Base-by-base conservation (phyloP, 176 grass and related monocot species). In the Triticum urartu region DNA sequence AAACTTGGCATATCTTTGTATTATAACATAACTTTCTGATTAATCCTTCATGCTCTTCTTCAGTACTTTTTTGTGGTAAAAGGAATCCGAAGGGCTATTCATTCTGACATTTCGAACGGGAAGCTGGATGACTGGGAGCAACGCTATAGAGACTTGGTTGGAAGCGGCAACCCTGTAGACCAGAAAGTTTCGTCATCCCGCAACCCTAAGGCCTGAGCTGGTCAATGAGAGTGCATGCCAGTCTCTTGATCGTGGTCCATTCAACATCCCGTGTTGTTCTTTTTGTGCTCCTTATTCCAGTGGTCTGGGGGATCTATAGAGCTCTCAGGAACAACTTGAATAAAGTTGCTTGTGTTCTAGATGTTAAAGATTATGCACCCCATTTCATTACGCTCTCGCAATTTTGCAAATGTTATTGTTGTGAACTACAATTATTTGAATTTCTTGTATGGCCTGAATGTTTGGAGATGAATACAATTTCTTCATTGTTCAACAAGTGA, bases 51-150 rank as follows among this genome's bases (percentile, higher is more conserved):
- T 81, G 32, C 77, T 68, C 26, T 77, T 86, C 79, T 80, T 39
- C 87, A 99, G 97, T 99, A 96, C 74, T 93, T 99, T 24, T 87
- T 96, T 13, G 82, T 94, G 21, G 88, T 96, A 74, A 99, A 93
- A 89, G 73, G 82, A 39, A 96, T 99, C 87, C 87, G 91, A 73
- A 86, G 62, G 30, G 84, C 79, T 2, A 96, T 99, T 35, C 88
- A 89, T 52, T 25, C 77, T 34, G 97, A 96, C 77, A 81, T 96
- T 22, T 24, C 88, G 7, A 94, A 88, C 0, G 90, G 95, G 69
- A 90, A 83, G 60, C 83, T 86, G 63, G 94, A 93, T 64, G 89
- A 92, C 21, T 94, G 94, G 97, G 97, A 96, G 85, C 92, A 94
- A 72, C 87, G 92, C 48, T 95, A 99, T 39, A 56, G 87, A 64